Conservation (phyloP, 2,329 filamentous ascomycete genomes). For the Polychaeton citri region DNA sequence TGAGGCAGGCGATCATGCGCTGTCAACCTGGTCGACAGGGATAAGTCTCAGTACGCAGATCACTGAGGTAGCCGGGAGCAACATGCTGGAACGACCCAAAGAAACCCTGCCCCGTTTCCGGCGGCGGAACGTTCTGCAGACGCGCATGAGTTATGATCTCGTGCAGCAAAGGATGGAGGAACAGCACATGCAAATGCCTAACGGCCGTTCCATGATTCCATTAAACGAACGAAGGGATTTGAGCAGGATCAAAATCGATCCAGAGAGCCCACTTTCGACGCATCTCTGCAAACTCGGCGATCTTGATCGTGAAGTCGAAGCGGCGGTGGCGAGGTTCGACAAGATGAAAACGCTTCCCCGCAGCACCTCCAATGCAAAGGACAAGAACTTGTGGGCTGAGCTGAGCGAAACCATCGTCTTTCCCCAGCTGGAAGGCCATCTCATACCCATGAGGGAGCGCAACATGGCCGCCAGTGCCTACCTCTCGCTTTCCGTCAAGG, state of each 20-base stretch:
- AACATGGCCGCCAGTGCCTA: background rate
- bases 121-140: background rate
- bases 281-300: background rate
- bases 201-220: background rate
- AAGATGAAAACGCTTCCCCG: background rate
- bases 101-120: background rate
- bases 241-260: background rate
- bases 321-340: background rate
- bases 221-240: background rate
- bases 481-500: background rate
- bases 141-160: background rate
- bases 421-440: background rate
- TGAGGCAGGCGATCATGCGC: background rate
- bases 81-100: background rate
- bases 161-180: background rate
- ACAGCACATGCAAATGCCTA: background rate
- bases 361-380: background rate
- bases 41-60: slow-evolving; percentile 22
- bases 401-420: background rate
- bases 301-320: background rate
- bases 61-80: slow-evolving; percentile 22
- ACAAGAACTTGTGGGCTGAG: background rate
- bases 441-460: background rate
- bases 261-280: background rate
- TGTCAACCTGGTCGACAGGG: background rate